Evolutionary conservation across 768 basidiomycete species (phyloP), one percentile per base, ranked within the genome.

Genomic region (Cyathus striatus): DNA sequence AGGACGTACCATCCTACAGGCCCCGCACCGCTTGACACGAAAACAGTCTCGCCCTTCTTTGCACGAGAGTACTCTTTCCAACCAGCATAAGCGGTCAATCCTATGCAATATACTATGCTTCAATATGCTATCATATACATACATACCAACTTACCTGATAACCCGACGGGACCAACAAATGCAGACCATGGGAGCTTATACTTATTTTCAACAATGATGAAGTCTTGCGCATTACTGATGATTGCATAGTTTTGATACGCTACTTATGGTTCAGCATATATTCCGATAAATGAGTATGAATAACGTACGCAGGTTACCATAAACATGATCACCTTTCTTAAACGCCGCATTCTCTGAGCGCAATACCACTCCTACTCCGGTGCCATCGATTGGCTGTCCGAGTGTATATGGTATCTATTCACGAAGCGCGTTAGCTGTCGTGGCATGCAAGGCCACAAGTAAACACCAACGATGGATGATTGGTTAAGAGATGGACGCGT

Each of bases 341-440:
- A 66, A 53, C 0, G 49, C 44, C 9, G 51, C 17, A 34, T 54
- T 45, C 35, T 75, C 70, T 0, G 71, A 73, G 17, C 69, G 67
- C 18, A 73, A n/a, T 36, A 72, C 70, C 3, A 74, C 59, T 14
- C 66, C 72, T 10, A 76, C 57, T n/a, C 70, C 74, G 44, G 49
- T 54, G 13, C 63, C 57, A 2, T 6, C 16, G 6, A 65, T 36
- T 68, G 70, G 65, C 52, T 63, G 27, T 3, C 69, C 67, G 3
- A 68, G 30, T 0, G 32, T 32, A 40, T 61, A 69, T 61, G 37
- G 10, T 18, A 5, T 26, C n/a, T 18, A 17, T 18, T 26, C 20
- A 16, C 4, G 24, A 6, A 13, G 5, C 20, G 9, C 25, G 10
- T 3, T 9, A 18, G 17, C 35, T 9, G 7, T 36, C 35, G 17